Conservation (phyloP, 2,329 filamentous ascomycete genomes). For the Talaromyces verruculosus region DNA sequence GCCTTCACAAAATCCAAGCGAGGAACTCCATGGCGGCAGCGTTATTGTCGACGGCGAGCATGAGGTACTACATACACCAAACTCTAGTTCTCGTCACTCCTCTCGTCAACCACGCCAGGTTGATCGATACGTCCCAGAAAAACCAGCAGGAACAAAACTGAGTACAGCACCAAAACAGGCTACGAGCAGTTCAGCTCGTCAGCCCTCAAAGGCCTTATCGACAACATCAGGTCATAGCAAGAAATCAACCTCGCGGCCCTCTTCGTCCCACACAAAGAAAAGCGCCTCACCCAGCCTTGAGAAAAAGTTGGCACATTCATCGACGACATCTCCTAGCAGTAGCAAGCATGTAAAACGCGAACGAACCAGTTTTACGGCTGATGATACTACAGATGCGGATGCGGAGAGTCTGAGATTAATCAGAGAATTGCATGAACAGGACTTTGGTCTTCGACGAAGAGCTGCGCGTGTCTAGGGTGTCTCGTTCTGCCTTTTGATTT, state of each 20-base stretch:
- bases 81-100: constrained; percentile 45
- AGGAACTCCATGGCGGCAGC: constrained; percentile 28
- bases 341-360: constrained; percentile 33
- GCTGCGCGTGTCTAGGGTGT: constrained; percentile 24
- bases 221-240: constrained; percentile 26
- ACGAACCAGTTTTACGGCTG: constrained; percentile 29
- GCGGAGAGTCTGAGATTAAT: constrained; percentile 47
- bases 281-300: constrained; percentile 36
- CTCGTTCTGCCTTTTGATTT: neutral
- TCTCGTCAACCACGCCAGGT: constrained; percentile 46
- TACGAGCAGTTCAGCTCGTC: neutral
- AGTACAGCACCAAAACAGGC: constrained; percentile 24
- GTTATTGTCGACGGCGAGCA: constrained; percentile 27
- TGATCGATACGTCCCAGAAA: constrained; percentile 42
- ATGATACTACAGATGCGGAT: constrained; percentile 34
- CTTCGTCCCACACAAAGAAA: constrained; percentile 42
- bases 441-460: constrained; percentile 46
- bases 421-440: constrained; percentile 47
- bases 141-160: constrained; percentile 25
- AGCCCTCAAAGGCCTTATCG: constrained; percentile 26
- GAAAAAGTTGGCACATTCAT: constrained; percentile 36
- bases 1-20: constrained; percentile 27
- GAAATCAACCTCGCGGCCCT: constrained; percentile 38
- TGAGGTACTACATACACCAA: constrained; percentile 37
- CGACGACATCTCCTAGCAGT: constrained; percentile 7